phyloP scores from a whole-genome alignment of 1,139 yeast species.

The Geotrichum klebahnii region DNA sequence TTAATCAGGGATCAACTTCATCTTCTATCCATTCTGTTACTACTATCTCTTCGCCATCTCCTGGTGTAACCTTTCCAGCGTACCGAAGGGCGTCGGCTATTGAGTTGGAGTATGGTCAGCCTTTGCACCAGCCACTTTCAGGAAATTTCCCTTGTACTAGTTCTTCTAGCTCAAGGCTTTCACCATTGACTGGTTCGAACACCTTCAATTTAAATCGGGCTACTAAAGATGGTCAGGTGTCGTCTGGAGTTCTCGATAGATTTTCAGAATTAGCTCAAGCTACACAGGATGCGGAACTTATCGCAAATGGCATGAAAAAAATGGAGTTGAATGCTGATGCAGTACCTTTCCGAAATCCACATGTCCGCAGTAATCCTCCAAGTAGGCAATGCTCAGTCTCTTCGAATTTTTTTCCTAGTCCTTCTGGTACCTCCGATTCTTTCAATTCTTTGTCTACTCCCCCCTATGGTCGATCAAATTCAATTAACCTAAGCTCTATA shows the following conservation, averaged over 20 bases:
- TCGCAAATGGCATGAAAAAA: slow-evolving; percentile 24
- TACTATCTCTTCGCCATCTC: not conserved
- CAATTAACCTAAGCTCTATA: slow-evolving; percentile 7
- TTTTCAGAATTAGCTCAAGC: slow-evolving; percentile 76
- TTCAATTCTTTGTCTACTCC: slow-evolving; percentile 20
- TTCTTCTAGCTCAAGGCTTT: not conserved
- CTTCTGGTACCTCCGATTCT: slow-evolving; percentile 5
- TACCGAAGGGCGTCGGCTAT: slow-evolving; percentile 8
- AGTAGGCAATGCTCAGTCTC: slow-evolving; percentile 11
- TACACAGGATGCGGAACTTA: slow-evolving; percentile 65
- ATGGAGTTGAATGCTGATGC: slow-evolving; percentile 13
- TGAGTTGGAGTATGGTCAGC: not conserved
- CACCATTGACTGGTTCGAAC: not conserved
- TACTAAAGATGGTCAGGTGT: not conserved
- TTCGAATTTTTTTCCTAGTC: slow-evolving; percentile 6
- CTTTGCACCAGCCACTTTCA: not conserved
- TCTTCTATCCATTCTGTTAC: not conserved
- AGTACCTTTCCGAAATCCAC: slow-evolving; percentile 4
- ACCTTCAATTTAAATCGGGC: too few species aligned
- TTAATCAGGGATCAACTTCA: not conserved
- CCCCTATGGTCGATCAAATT: slow-evolving; percentile 12
- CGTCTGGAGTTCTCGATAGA: slow-evolving; percentile 37
- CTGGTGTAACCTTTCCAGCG: not conserved
- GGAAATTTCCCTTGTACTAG: not conserved
- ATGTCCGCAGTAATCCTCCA: slow-evolving; percentile 16